A percentile compares a stretch with the other conserved stretches of the same genome.
These are phyloP conservation scores for Hyaloraphidium curvatum DNA, from an alignment of 192 early-diverging fungal species.

Conservation along the genomic window DNA sequence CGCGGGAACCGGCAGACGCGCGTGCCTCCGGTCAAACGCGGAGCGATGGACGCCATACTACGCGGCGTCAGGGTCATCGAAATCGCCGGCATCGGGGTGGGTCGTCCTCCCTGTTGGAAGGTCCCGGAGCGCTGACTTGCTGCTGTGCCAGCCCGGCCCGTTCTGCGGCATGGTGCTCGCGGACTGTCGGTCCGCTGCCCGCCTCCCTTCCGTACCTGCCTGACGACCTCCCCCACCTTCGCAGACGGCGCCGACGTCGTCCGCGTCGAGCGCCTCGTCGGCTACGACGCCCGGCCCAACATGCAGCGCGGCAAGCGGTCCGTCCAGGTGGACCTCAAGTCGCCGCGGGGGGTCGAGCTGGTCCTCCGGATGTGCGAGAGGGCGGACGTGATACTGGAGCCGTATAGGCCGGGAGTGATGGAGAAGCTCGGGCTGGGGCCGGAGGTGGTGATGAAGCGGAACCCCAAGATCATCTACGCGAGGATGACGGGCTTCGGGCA, in stretches of 20 bases:
- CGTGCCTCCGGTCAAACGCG: too few species aligned
- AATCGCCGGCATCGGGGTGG: conserved; percentile 25
- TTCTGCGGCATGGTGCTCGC: conserved; percentile 37
- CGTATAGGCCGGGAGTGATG: conserved; percentile 47
- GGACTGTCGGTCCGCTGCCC: conserved; percentile 21
- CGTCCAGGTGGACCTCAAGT: conserved; percentile 35
- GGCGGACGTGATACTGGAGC: conserved; percentile 40
- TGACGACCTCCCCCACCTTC: neutral
- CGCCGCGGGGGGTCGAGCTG: conserved; percentile 16
- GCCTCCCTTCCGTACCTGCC: neutral
- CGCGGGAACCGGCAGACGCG: too few species aligned
- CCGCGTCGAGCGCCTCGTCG: conserved; percentile 32
- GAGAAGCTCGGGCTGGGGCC: conserved; percentile 41
- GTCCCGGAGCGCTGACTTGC: neutral
- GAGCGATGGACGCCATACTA: neutral
- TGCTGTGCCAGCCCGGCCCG: conserved; percentile 34
- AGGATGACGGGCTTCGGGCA: conserved; percentile 49
- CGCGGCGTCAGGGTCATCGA: conserved; percentile 35
- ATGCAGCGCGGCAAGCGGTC: conserved; percentile 36
- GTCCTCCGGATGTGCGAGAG: conserved; percentile 18
- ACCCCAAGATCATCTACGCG: conserved; percentile 33
- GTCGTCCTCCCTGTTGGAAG: neutral
- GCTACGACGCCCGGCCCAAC: conserved; percentile 15
- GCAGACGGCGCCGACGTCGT: conserved; percentile 35
- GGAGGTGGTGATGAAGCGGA: conserved; percentile 22